phyloP scores from a whole-genome alignment of 2,329 filamentous ascomycete genomes.

The Aureobasidium sp. region DNA sequence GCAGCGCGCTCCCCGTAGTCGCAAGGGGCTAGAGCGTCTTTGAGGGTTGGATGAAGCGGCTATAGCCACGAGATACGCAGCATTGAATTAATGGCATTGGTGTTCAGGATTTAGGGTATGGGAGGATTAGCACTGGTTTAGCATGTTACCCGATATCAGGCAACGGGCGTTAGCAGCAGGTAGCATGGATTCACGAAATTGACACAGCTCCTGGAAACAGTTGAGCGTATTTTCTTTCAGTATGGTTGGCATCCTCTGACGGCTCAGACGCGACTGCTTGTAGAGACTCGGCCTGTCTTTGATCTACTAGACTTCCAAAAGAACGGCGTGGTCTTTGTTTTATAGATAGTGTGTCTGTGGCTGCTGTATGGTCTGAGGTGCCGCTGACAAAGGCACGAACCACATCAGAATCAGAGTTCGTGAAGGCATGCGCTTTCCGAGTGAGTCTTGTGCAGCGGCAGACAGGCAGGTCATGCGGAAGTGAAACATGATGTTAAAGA shows the following conservation, averaged over 20 bases:
- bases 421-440: neutral
- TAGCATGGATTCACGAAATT: slow-evolving; percentile 11
- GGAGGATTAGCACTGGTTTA: neutral
- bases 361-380: neutral
- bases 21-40: slow-evolving; percentile 2
- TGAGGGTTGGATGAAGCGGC: neutral
- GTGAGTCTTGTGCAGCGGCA: neutral
- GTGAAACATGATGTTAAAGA: neutral
- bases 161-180: slow-evolving; percentile 4
- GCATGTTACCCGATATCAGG: slow-evolving; percentile 1
- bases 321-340: neutral
- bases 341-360: neutral
- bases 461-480: neutral
- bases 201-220: slow-evolving; percentile 13
- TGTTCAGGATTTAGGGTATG: neutral
- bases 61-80: slow-evolving; percentile 2
- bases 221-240: slow-evolving; percentile 1
- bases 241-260: neutral
- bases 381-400: neutral
- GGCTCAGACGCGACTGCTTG: neutral
- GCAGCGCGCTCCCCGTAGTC: neutral
- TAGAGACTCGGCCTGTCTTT: neutral
- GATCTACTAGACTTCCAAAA: neutral
- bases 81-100: slow-evolving; percentile 11
- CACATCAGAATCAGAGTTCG: neutral